A percentile compares a stretch with the other conserved stretches of the same genome.
Conservation (phyloP, 2,329 filamentous ascomycete genomes). For the Colletotrichum nymphaeae region DNA sequence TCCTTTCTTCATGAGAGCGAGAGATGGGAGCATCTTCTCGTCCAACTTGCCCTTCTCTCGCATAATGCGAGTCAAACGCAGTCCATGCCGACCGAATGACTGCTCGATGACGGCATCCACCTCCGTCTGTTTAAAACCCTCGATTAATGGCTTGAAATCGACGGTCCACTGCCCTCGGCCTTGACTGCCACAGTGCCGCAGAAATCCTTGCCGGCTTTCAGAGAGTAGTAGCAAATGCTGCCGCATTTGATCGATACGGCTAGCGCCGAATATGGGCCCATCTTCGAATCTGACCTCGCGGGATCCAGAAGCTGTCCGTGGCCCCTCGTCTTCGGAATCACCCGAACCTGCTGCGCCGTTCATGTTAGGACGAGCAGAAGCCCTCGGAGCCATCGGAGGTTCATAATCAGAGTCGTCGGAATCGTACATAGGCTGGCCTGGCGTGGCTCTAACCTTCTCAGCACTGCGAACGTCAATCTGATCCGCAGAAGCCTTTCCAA, state of each 20-base stretch:
- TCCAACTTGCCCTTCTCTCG: conserved; percentile 92
- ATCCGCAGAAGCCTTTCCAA: conserved; percentile 64
- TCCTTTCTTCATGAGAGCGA: conserved; percentile 85
- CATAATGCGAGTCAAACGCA: conserved; percentile 87
- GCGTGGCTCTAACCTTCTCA: conserved; percentile 59
- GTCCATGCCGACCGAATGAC: conserved; percentile 79
- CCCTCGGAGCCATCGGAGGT: conserved; percentile 39
- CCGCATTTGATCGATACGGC: conserved; percentile 70
- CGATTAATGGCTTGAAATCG: conserved; percentile 80
- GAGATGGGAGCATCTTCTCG: conserved; percentile 85
- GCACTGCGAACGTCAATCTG: conserved; percentile 59
- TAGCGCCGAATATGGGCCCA: conserved; percentile 50
- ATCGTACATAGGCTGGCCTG: conserved; percentile 40
- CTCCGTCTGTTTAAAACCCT: conserved; percentile 78
- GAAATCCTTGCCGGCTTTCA: conserved; percentile 76
- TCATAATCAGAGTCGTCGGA: conserved; percentile 49
- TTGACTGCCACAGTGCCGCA: conserved; percentile 72
- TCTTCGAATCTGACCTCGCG: conserved; percentile 65
- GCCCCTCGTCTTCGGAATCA: conserved; percentile 40
- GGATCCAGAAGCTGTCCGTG: conserved; percentile 39
- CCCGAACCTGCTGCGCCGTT: conserved; percentile 48
- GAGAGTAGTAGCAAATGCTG: conserved; percentile 80
- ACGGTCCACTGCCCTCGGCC: conserved; percentile 83
- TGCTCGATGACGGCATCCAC: conserved; percentile 85
- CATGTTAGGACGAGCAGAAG: conserved; percentile 1